These are phyloP conservation scores for Melanogaster broomeanus DNA, from an alignment of 768 basidiomycete genomes.

Conservation along the genomic window DNA sequence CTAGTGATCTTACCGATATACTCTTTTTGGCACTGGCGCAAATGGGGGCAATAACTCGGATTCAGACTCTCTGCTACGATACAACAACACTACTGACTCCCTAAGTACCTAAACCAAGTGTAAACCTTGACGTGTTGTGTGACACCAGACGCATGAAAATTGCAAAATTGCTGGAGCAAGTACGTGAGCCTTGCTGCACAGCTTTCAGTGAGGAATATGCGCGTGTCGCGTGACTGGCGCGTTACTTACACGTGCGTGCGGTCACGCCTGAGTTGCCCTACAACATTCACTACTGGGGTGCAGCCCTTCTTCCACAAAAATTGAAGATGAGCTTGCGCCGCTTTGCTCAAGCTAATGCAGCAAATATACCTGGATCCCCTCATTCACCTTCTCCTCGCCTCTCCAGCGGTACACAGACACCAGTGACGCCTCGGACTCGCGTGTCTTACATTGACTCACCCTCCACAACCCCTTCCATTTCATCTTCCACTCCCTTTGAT, in stretches of 20 bases:
- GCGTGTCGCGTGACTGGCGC: slow-evolving; percentile 25
- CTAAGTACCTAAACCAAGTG: too few species aligned
- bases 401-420: slow-evolving; percentile 38
- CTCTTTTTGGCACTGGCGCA: too few species aligned
- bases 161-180: too few species aligned
- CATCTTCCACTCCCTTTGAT: slow-evolving; percentile 78
- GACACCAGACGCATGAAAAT: too few species aligned
- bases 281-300: not conserved
- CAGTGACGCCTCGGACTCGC: slow-evolving; percentile 47
- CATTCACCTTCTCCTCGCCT: slow-evolving; percentile 39
- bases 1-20: too few species aligned
- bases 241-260: slow-evolving; percentile 25
- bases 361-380: slow-evolving; percentile 40
- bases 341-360: slow-evolving; percentile 51
- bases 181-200: too few species aligned
- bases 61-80: too few species aligned
- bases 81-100: too few species aligned
- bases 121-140: too few species aligned
- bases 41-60: too few species aligned
- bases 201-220: too few species aligned
- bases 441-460: slow-evolving; percentile 61
- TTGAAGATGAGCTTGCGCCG: slow-evolving; percentile 55
- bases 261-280: slow-evolving; percentile 16
- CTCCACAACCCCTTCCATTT: slow-evolving; percentile 68
- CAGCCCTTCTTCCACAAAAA: slow-evolving; percentile 1